phyloP scores from a whole-genome alignment of 225 moss, liverwort and hornwort genomes.

The Sphagnum tenellum region DNA sequence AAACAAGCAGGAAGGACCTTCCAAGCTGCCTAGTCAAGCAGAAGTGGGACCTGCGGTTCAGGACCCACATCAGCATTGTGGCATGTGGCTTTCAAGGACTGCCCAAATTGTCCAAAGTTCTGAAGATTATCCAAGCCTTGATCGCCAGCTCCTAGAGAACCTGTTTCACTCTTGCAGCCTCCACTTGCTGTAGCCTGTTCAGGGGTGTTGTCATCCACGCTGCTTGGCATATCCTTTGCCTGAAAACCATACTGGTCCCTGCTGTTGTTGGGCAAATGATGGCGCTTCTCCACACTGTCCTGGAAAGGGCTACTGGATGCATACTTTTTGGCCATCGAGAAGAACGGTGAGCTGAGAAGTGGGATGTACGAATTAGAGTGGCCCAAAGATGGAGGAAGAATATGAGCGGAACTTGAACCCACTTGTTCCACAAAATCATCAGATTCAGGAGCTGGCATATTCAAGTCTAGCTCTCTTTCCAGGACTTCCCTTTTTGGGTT shows the following conservation, averaged over 20 bases:
- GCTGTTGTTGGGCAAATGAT: conserved; percentile 16
- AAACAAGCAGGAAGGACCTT: conserved; percentile 2
- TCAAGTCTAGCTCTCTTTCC: conserved; percentile 41
- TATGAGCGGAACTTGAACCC: not conserved
- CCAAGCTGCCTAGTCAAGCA: conserved; percentile 29
- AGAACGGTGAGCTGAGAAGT: not conserved
- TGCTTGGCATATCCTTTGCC: conserved; percentile 6
- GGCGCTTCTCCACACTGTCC: conserved; percentile 22
- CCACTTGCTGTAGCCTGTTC: conserved; percentile 4
- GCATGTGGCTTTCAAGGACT: conserved; percentile 63
- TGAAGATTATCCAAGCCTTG: conserved; percentile 29
- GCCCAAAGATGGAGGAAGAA: not conserved
- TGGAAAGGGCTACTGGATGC: conserved; percentile 1
- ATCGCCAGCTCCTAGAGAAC: conserved; percentile 10
- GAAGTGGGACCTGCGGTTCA: conserved; percentile 74
- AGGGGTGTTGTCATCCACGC: conserved; percentile 6
- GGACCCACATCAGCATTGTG: conserved; percentile 48
- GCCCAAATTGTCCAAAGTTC: conserved; percentile 44
- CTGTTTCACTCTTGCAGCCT: conserved; percentile 8
- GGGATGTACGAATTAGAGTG: too few species aligned
- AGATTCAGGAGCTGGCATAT: conserved; percentile 60
- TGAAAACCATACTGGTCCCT: conserved; percentile 6
- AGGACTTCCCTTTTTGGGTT: conserved; percentile 41
- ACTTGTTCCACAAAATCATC: conserved; percentile 10
- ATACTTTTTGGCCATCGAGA: not conserved